These are phyloP conservation scores for Gymnopus androsaceus DNA, from an alignment of 1,284 basidiomycete genomes.

Conservation along the genomic window DNA sequence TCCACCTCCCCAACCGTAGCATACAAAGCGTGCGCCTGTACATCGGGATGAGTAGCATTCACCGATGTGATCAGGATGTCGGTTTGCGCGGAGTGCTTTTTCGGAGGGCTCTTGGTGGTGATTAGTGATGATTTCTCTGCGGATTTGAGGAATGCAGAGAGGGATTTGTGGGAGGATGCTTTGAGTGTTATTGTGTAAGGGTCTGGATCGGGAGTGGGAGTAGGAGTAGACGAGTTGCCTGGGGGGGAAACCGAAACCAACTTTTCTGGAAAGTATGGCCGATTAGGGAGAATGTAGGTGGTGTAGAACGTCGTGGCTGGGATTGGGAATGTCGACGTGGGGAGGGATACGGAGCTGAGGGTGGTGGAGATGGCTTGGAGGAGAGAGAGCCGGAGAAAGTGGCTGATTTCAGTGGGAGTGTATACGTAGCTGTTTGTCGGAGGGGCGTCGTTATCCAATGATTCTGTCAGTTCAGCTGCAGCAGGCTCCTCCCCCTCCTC, in stretches of 20 bases:
- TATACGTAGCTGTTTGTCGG: constrained; percentile 22
- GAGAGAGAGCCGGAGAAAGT: constrained; percentile 68
- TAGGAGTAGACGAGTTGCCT: constrained; percentile 41
- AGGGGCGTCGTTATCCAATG: not conserved
- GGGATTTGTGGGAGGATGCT: constrained; percentile 76
- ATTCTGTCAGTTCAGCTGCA: not conserved
- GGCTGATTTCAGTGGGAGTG: constrained; percentile 58
- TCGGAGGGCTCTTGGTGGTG: constrained; percentile 68
- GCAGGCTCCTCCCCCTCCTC: constrained; percentile 9
- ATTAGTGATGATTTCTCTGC: constrained; percentile 73
- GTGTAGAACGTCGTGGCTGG: constrained; percentile 78
- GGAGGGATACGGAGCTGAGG: constrained; percentile 48
- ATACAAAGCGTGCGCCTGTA: constrained; percentile 53
- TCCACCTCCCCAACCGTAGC: constrained; percentile 68
- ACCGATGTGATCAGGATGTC: constrained; percentile 67
- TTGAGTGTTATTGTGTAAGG: constrained; percentile 55
- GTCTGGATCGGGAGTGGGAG: constrained; percentile 27
- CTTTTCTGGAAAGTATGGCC: constrained; percentile 59
- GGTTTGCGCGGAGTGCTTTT: constrained; percentile 53
- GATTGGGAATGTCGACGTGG: constrained; percentile 68
- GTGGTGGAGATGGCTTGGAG: constrained; percentile 63
- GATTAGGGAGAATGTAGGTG: constrained; percentile 72
- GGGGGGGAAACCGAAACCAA: constrained; percentile 36
- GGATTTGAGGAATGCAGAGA: constrained; percentile 77
- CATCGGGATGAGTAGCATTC: constrained; percentile 59